Conservation (phyloP, 2,329 filamentous ascomycete species). For the Colletotrichum sidae region DNA sequence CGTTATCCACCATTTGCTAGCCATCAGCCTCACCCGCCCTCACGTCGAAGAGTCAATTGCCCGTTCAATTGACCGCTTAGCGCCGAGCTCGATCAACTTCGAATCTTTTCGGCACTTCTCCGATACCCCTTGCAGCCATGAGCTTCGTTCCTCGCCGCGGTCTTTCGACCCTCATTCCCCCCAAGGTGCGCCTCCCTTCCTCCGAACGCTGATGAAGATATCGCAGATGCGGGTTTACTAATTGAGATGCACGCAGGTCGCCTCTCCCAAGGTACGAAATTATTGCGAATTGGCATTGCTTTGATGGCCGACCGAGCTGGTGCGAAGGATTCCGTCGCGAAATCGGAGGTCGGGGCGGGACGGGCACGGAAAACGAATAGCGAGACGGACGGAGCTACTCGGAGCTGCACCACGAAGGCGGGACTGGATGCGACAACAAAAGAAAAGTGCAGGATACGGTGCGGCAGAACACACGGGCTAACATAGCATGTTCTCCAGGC, state of each 20-base stretch:
- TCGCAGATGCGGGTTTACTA: slow-evolving; percentile 15
- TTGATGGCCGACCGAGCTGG: slow-evolving; percentile 24
- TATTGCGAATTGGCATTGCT: slow-evolving; percentile 8
- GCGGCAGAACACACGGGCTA: slow-evolving; percentile 45
- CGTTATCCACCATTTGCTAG: slow-evolving; percentile 20
- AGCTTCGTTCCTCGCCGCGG: slow-evolving; percentile 91
- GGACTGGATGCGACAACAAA: neutral
- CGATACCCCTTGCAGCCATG: slow-evolving; percentile 72
- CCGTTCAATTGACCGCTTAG: slow-evolving; percentile 35
- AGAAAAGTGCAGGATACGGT: neutral
- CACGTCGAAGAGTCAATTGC: slow-evolving; percentile 31
- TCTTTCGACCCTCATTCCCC: slow-evolving; percentile 98
- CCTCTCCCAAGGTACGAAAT: slow-evolving; percentile 82
- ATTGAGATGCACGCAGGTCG: slow-evolving; percentile 66
- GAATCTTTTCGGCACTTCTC: slow-evolving; percentile 41
- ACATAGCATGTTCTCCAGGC: slow-evolving; percentile 68
- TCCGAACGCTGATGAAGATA: slow-evolving; percentile 28
- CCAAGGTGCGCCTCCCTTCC: slow-evolving; percentile 77
- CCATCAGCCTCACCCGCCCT: slow-evolving; percentile 34
- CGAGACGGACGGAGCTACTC: slow-evolving; percentile 32
- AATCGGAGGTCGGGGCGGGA: slow-evolving; percentile 21
- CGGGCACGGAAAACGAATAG: neutral
- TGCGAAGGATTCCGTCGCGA: slow-evolving; percentile 16
- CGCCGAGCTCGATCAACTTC: slow-evolving; percentile 40
- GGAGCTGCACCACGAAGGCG: slow-evolving; percentile 13